Conservation (phyloP, 2,329 filamentous ascomycete species). For the Talaromyces sp. region DNA sequence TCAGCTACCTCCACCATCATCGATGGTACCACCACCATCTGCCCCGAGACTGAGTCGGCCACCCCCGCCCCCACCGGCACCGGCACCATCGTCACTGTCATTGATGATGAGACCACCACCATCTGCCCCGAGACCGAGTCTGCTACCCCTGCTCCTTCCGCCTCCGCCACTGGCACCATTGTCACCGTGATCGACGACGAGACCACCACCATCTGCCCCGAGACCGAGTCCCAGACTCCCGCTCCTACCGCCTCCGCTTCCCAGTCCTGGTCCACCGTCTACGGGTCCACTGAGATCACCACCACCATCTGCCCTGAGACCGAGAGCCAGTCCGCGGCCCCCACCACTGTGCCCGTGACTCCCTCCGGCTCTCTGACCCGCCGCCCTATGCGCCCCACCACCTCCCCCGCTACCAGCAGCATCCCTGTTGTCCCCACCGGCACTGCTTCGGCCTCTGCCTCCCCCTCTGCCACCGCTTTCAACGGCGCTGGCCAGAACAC, state of each 20-base stretch:
- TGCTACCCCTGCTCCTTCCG: background rate
- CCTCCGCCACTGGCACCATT: constrained; percentile 8
- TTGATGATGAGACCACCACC: constrained; percentile 24
- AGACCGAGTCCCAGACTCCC: constrained; percentile 18
- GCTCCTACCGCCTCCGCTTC: constrained; percentile 18
- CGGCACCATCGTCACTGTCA: constrained; percentile 12
- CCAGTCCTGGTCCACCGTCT: constrained; percentile 1
- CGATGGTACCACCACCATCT: constrained; percentile 12
- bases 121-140: constrained; percentile 5
- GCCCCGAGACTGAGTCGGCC: background rate
- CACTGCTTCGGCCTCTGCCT: constrained; percentile 4
- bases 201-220: constrained; percentile 30
- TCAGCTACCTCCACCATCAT: constrained; percentile 15
- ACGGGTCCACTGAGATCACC: constrained; percentile 9
- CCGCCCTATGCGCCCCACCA: constrained; percentile 9
- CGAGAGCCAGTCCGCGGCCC: constrained; percentile 13
- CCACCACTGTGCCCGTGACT: constrained; percentile 6
- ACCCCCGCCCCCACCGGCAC: constrained; percentile 4
- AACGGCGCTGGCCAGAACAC: constrained; percentile 39
- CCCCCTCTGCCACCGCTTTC: constrained; percentile 23
- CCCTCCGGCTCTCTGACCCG: constrained; percentile 11
- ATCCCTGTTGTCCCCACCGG: background rate
- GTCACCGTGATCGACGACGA: constrained; percentile 13
- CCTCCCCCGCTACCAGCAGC: constrained; percentile 5
- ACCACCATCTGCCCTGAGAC: constrained; percentile 23